Evolutionary conservation across 192 early-diverging fungal genomes (phyloP), one percentile per base, ranked within the genome.

Genomic region (Funneliformis geosporum): DNA sequence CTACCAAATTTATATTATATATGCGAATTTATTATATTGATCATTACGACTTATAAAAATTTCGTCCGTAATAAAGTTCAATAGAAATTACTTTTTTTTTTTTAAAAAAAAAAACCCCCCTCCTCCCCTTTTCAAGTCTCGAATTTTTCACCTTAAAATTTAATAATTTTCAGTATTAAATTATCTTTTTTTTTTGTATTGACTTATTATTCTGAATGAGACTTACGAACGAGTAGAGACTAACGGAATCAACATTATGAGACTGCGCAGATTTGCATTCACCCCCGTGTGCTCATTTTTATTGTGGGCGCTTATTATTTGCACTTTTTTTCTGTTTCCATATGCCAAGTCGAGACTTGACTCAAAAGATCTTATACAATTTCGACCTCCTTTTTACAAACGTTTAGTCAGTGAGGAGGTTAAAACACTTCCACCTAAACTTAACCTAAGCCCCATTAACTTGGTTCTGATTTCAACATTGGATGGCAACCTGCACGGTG

Each of bases 401-500:
- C 27, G 66, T 39, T 21, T 40, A 42, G 21, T 40, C 9, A 18
- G 66, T 33, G 33, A 33, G 33, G 33, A 33, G 18, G 66, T 68
- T 11, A 40, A 40, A 18, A 12, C 66, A 42, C 33, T 68, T 18
- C 66, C 66, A 16, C 66, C 66, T 39, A 68, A 68, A 68, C 66
- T 68, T 28, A 81, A 83, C 0, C 81, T 80, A 61, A 14, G 38
- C 1, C 18, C 59, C 1, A 80, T 83, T 18, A 67, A 78, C 9
- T 46, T 93, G 12, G 76, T 94, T 9, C 76, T 96, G 9, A 88
- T 94, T 28, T 86, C 91, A 8, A 94, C 94, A 0, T 71, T 96
- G 28, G 94, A 96, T 84, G 94, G 94, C 16, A 76, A 84, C 23
- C 80, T 96, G 66, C 91, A 93, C 66, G 92, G 90, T 65, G 86